Evolutionary conservation across 2,329 filamentous ascomycete genomes (phyloP).

Genomic region (Nectriaceae sp.): DNA sequence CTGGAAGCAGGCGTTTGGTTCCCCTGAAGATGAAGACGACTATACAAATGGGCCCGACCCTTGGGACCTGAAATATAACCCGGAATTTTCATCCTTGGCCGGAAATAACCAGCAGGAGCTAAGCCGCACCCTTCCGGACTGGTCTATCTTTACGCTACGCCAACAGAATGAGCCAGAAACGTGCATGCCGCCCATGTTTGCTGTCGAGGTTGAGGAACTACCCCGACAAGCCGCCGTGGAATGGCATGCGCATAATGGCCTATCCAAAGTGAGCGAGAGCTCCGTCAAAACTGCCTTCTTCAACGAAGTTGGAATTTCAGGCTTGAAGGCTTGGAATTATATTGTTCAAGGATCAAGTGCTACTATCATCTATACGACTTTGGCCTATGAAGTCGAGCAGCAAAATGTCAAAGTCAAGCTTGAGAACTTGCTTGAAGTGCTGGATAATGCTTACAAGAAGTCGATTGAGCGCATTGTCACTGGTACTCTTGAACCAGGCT

Average conservation of each 20-base stretch:
- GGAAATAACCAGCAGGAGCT: slow-evolving; percentile 23
- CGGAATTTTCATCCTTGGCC: slow-evolving; percentile 46
- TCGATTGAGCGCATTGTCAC: slow-evolving; percentile 25
- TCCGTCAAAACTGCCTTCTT: slow-evolving; percentile 27
- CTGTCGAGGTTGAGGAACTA: slow-evolving; percentile 74
- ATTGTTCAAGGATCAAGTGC: slow-evolving; percentile 22
- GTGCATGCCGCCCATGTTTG: slow-evolving; percentile 67
- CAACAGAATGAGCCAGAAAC: slow-evolving; percentile 37
- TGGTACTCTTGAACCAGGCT: slow-evolving; percentile 1
- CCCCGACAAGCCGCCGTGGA: slow-evolving; percentile 76
- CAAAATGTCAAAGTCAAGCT: neutral
- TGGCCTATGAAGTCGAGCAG: slow-evolving; percentile 19
- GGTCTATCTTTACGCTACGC: slow-evolving; percentile 43
- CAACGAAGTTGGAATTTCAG: slow-evolving; percentile 13
- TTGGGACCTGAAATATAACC: slow-evolving; percentile 67
- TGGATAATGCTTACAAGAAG: slow-evolving; percentile 21
- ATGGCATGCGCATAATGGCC: slow-evolving; percentile 74
- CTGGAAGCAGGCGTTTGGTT: slow-evolving; percentile 51
- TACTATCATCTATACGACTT: slow-evolving; percentile 33
- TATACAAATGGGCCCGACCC: slow-evolving; percentile 58
- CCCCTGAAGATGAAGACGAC: slow-evolving; percentile 49
- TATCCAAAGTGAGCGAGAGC: slow-evolving; percentile 38
- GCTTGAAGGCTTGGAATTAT: slow-evolving; percentile 34
- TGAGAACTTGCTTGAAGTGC: slow-evolving; percentile 12
- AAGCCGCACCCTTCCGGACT: slow-evolving; percentile 49